These are phyloP conservation scores for Irpex lacteus DNA, from an alignment of 1,284 basidiomycete genomes.

Conservation along the genomic window DNA sequence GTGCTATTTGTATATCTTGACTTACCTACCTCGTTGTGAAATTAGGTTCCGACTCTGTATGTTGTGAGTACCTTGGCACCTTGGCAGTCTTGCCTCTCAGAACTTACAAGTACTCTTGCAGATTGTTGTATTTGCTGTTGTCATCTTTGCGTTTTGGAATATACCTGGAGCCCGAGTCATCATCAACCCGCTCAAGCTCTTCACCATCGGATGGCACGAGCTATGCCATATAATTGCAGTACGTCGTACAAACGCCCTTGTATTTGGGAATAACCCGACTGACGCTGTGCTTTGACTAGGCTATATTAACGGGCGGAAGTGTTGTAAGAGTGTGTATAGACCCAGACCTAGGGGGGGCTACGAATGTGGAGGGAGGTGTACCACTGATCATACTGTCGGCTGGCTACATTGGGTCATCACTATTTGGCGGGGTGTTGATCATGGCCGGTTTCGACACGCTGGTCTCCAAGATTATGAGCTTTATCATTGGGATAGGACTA, in stretches of 20 bases:
- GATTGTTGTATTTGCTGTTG: constrained; percentile 77
- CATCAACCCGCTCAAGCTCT: constrained; percentile 78
- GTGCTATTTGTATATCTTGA: constrained; percentile 2
- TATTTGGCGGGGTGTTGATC: constrained; percentile 76
- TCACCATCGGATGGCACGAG: constrained; percentile 83
- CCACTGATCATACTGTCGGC: constrained; percentile 68
- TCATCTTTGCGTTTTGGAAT: constrained; percentile 81
- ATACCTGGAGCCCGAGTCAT: constrained; percentile 70
- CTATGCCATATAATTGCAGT: constrained; percentile 78
- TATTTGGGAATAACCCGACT: background rate
- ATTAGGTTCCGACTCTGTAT: constrained; percentile 49
- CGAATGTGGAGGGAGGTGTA: constrained; percentile 70
- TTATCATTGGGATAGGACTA: constrained; percentile 73
- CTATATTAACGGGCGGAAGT: constrained; percentile 72
- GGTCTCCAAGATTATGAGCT: constrained; percentile 79
- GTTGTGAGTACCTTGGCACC: constrained; percentile 49
- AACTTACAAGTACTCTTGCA: constrained; percentile 27
- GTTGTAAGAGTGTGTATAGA: constrained; percentile 78
- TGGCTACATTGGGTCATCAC: constrained; percentile 76
- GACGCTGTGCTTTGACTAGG: constrained; percentile 37
- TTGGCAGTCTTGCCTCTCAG: background rate
- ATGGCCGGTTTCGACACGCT: constrained; percentile 78
- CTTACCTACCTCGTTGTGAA: constrained; percentile 5
- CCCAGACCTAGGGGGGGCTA: constrained; percentile 76
- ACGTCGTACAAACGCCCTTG: constrained; percentile 26